These are phyloP conservation scores for Saccharomycopsis schoenii DNA, from an alignment of 805 yeast species.

Conservation along the genomic window DNA sequence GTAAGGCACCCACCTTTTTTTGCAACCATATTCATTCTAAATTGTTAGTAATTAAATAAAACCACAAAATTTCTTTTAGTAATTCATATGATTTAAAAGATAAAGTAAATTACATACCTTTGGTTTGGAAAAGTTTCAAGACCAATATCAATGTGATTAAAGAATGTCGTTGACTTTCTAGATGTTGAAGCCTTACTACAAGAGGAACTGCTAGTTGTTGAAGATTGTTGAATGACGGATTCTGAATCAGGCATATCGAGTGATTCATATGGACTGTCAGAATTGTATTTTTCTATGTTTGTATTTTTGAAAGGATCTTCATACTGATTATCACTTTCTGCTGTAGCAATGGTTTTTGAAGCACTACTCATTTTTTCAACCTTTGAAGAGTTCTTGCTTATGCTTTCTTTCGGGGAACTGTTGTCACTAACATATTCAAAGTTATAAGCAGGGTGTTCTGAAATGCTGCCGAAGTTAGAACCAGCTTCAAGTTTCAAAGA, in stretches of 20 bases:
- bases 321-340: neutral
- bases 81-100: too few relatives aligned
- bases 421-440: neutral
- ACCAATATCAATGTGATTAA: constrained; percentile 2
- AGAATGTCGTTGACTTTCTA: neutral
- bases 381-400: neutral
- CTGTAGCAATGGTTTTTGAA: neutral
- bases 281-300: neutral
- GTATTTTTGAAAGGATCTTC: neutral
- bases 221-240: neutral
- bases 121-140: constrained; percentile 9
- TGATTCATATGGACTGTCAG: neutral
- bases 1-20: constrained; percentile 41
- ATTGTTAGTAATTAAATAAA: neutral
- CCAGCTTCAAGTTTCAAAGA: neutral
- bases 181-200: neutral
- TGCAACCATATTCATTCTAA: constrained; percentile 13
- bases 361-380: neutral
- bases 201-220: neutral
- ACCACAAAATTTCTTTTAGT: too few relatives aligned
- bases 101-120: neutral
- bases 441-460: neutral
- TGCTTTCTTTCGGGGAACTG: neutral
- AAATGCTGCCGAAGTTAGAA: neutral
- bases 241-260: neutral